Evolutionary conservation across 495 filamentous ascomycete species (phyloP), one percentile per base, ranked within the genome.

Genomic region (Aspergillus ellipticus): DNA sequence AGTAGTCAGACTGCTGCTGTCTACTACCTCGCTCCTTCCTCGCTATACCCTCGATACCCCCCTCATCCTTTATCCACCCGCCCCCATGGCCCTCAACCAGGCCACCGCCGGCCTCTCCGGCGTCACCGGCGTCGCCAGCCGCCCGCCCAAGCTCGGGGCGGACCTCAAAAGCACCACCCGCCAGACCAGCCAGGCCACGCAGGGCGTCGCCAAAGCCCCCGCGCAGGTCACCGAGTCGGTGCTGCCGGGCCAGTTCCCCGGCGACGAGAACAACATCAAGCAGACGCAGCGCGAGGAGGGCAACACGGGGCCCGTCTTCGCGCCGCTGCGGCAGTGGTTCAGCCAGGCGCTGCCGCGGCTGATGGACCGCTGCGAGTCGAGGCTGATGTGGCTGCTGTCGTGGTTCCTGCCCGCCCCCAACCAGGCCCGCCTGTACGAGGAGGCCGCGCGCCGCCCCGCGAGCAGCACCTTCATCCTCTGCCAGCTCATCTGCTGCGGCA

Each of bases 401-500:
- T 52, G 60, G 55, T 46, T 66, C 20, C 51, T 74, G 16, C 72
- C 72, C 13, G 57, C 62, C 17, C 61, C 65, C 2, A 66, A 63
- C 7, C 70, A 69, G 35, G 66, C 60, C 3, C 56, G 58, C 3
- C 56, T 70, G 33, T 74, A 70, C 48, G 67, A 73, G 21, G 62
- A 62, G 24, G 64, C 66, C 31, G 29, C 68, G 49, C 62, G 62
- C 24, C 57, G 66, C 4, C 72, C 72, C 1, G 66, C 69, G 9
- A 66, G 68, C 0, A 59, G 68, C 5, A 72, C 68, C 7, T 73
- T 74, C 42, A 55, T 73, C 15, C 54, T 72, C 10, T 73, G 72
- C 35, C 70, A 74, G 45, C 51, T 65, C 39, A 67, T 74, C 28
- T 74, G 72, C 51, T 73, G 70, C 42, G 72, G 70, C 1, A 68